Conservation (phyloP, 768 basidiomycete species). For the Boletus rubescentipes region DNA sequence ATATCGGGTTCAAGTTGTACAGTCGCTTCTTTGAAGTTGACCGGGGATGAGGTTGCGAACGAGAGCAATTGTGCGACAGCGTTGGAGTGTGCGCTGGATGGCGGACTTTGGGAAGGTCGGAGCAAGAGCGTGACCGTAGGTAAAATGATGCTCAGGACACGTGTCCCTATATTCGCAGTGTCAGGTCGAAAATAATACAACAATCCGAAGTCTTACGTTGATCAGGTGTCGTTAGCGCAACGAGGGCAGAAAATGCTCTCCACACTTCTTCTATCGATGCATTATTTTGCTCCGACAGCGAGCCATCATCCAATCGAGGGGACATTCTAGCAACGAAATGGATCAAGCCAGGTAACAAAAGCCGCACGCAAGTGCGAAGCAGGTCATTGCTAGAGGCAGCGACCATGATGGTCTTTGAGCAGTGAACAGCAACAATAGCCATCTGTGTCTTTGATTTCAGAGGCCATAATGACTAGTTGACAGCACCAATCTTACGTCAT, state of each 20-base stretch:
- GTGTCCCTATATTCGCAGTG: slow-evolving; percentile 48
- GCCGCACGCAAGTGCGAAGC: slow-evolving; percentile 67
- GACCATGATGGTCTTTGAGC: slow-evolving; percentile 77
- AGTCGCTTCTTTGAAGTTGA: slow-evolving; percentile 84
- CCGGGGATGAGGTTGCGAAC: slow-evolving; percentile 69
- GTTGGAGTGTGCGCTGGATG: slow-evolving; percentile 50
- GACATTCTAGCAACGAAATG: slow-evolving; percentile 73
- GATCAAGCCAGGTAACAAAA: slow-evolving; percentile 80
- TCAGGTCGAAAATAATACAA: slow-evolving; percentile 7
- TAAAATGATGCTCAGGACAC: slow-evolving; percentile 67
- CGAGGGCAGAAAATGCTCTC: slow-evolving; percentile 73
- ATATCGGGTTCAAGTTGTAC: slow-evolving; percentile 56
- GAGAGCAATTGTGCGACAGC: slow-evolving; percentile 66
- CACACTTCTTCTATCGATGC: slow-evolving; percentile 75
- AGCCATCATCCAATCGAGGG: slow-evolving; percentile 55
- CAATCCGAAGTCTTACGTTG: slow-evolving; percentile 50
- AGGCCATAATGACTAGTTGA: background rate
- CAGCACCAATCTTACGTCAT: slow-evolving; percentile 52
- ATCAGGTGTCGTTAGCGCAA: slow-evolving; percentile 53
- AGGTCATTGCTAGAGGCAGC: slow-evolving; percentile 68
- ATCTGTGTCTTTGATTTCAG: slow-evolving; percentile 43
- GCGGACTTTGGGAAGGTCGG: slow-evolving; percentile 44
- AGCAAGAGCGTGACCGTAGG: slow-evolving; percentile 76
- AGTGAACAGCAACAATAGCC: slow-evolving; percentile 85
- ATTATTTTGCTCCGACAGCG: slow-evolving; percentile 53